Evolutionary conservation across 768 basidiomycete genomes (phyloP), one percentile per base, ranked within the genome.

Genomic region (Baorangia bicolor): DNA sequence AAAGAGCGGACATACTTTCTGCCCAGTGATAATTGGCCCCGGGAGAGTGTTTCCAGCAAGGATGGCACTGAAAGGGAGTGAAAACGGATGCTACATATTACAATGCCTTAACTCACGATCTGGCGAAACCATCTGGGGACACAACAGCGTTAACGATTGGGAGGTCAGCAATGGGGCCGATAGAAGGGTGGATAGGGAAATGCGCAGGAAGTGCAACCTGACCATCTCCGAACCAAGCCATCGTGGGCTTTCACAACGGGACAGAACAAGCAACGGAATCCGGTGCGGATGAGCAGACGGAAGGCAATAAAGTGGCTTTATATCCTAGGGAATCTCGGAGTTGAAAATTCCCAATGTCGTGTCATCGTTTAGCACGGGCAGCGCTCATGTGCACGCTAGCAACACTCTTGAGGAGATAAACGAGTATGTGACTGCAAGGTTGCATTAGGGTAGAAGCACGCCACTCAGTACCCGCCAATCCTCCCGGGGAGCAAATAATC

Each of bases 31-130:
- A 11, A 74, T 61, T 1, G 73, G 71, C 2, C 75, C 77, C 13
- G 75, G 77, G 40, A 75, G 75, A 12, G 63, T 41, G 4, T 75
- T 73, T 51, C 74, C 77, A 18, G 72, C 72, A 28, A 77, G 63
- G 5, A 76, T 69, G 7, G 69, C 74, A 13, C 65, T 60, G 13
- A 46, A 71, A 67, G 13, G 4, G 31, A 44, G 35, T 54, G 35
- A 58, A 38, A 33, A 37, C 4, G 12, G 16, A 23, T 5, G 37
- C 21, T 16, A 40, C 21, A 13, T 3, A 3, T 13, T 21, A 11
- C 11, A 28, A 3, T 47, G 12, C 21, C 28, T 27, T 28, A 18
- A 40, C 65, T 55, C 33, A 69, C 67, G 55, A 63, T 67, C 49
- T 62, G 18, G 53, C 48, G 47, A 77, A 75, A 2, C 77, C 77